A percentile compares a stretch with the other conserved stretches of the same genome.
These are phyloP conservation scores for Yamadazyma taylorii DNA, from an alignment of 1,139 yeast species.

Conservation along the genomic window DNA sequence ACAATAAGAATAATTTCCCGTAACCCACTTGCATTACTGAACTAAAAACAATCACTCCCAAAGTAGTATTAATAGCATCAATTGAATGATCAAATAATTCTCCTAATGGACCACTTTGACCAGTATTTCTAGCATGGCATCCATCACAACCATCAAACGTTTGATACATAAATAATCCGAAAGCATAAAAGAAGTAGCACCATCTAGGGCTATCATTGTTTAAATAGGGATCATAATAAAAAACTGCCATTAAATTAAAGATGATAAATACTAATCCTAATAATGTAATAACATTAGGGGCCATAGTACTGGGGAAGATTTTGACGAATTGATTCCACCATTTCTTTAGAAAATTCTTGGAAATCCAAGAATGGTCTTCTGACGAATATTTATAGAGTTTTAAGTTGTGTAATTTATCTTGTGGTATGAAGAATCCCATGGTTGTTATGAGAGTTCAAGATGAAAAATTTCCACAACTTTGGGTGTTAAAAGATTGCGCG, in stretches of 20 bases:
- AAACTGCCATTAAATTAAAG: constrained; percentile 60
- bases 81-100: constrained; percentile 93
- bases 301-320: constrained; percentile 82
- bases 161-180: constrained; percentile 86
- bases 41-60: constrained; percentile 71
- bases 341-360: constrained; percentile 72
- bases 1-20: constrained; percentile 56
- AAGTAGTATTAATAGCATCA: constrained; percentile 86
- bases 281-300: constrained; percentile 84
- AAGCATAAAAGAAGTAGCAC: constrained; percentile 78
- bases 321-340: constrained; percentile 75
- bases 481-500: too few relatives aligned
- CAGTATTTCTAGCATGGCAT: constrained; percentile 88
- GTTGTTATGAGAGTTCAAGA: constrained; percentile 1
- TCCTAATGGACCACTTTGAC: constrained; percentile 93
- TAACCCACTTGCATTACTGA: constrained; percentile 75
- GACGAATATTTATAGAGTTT: constrained; percentile 69
- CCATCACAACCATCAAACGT: constrained; percentile 98
- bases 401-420: constrained; percentile 58
- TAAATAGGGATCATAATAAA: constrained; percentile 73
- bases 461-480: too few relatives aligned
- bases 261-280: constrained; percentile 73
- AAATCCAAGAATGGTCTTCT: constrained; percentile 78
- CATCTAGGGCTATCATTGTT: constrained; percentile 66
- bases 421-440: constrained; percentile 77